These are phyloP conservation scores for Tricladium varicosporioides DNA, from an alignment of 2,329 filamentous ascomycete genomes.

Conservation along the genomic window DNA sequence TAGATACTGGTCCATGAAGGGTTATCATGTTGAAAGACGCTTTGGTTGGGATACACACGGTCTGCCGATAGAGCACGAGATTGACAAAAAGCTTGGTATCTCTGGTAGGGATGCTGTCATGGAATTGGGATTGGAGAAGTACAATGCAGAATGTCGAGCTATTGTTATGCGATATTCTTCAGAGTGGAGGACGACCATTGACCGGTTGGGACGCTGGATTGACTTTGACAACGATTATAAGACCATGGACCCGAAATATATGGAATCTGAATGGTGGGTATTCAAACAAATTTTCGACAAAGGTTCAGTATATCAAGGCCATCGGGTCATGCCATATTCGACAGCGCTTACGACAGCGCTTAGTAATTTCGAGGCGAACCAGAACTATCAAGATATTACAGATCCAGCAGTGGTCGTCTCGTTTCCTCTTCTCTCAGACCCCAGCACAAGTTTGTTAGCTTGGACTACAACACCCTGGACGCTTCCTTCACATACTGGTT, in stretches of 20 bases:
- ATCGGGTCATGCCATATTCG: constrained; percentile 93
- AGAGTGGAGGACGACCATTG: constrained; percentile 87
- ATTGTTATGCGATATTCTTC: constrained; percentile 89
- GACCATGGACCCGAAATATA: constrained; percentile 94
- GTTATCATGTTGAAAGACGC: constrained; percentile 83
- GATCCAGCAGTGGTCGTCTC: constrained; percentile 87
- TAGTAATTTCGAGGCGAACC: constrained; percentile 90
- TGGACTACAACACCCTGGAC: constrained; percentile 94
- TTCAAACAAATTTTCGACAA: constrained; percentile 94
- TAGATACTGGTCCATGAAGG: constrained; percentile 96
- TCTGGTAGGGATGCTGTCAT: constrained; percentile 83
- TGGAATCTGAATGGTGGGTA: constrained; percentile 97
- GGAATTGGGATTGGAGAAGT: constrained; percentile 81
- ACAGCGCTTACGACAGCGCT: constrained; percentile 85
- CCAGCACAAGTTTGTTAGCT: constrained; percentile 72
- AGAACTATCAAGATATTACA: constrained; percentile 91
- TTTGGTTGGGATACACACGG: constrained; percentile 98
- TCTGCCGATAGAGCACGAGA: constrained; percentile 93
- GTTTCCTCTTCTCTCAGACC: constrained; percentile 78
- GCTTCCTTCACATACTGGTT: constrained; percentile 73
- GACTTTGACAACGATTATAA: constrained; percentile 99
- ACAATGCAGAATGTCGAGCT: constrained; percentile 86
- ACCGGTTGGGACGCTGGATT: constrained; percentile 89
- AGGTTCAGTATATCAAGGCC: constrained; percentile 82
- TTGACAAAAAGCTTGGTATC: constrained; percentile 92